A percentile compares a stretch with the other conserved stretches of the same genome.
Evolutionary conservation across 495 filamentous ascomycete genomes (phyloP).

Genomic region (Melanomma pulvis-pyrius): DNA sequence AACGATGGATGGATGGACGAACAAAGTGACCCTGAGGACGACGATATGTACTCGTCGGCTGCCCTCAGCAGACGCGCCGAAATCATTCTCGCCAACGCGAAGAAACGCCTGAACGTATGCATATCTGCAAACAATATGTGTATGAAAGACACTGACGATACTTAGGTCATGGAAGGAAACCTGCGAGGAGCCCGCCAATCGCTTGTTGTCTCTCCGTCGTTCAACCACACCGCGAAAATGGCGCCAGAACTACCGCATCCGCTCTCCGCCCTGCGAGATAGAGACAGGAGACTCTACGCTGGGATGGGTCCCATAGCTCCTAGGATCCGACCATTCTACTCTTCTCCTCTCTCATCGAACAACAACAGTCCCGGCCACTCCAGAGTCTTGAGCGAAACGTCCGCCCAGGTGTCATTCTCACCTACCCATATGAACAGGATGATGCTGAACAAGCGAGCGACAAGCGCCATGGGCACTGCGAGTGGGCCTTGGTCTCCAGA

Average conservation of each 20-base stretch:
- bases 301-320: constrained; percentile 34
- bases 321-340: constrained; percentile 13
- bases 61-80: constrained; percentile 82
- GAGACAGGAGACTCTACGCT: constrained; percentile 30
- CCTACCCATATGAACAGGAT: constrained; percentile 15
- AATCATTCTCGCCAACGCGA: constrained; percentile 86
- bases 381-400: constrained; percentile 41
- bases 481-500: constrained; percentile 38
- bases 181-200: constrained; percentile 77
- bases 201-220: constrained; percentile 47
- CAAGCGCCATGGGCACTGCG: constrained; percentile 34
- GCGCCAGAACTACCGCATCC: constrained; percentile 31
- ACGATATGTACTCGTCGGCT: constrained; percentile 65
- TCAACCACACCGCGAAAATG: constrained; percentile 26
- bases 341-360: constrained; percentile 34
- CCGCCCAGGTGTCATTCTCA: constrained; percentile 33
- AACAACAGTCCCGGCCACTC: constrained; percentile 37
- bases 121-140: background rate
- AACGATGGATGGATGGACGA: constrained; percentile 39
- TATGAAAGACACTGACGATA: constrained; percentile 11
- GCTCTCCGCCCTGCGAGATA: constrained; percentile 27
- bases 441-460: constrained; percentile 29
- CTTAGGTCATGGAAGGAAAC: constrained; percentile 89
- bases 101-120: constrained; percentile 81
- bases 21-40: constrained; percentile 38